Conservation (phyloP, 352 stramenopile species). For the Elongisporangium senticosum region DNA sequence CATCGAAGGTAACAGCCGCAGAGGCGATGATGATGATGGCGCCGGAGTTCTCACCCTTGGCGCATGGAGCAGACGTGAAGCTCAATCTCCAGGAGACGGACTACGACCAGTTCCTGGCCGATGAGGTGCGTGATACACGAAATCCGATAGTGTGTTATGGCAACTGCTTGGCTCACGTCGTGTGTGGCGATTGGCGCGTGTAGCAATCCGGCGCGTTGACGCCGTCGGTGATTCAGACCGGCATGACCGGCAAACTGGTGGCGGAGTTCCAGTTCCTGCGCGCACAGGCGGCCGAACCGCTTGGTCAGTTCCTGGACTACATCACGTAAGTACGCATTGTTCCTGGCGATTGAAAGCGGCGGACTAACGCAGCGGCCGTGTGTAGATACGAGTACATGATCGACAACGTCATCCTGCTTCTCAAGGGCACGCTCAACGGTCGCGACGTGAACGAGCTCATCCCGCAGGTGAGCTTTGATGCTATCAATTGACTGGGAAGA, state of each 20-base stretch:
- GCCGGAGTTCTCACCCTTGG: neutral
- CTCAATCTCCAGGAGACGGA: constrained; percentile 98
- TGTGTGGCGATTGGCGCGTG: constrained; percentile 13
- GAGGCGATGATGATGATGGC: neutral
- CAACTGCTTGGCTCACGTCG: constrained; percentile 15
- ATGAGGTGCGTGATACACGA: constrained; percentile 62
- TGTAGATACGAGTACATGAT: constrained; percentile 99
- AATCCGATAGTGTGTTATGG: neutral
- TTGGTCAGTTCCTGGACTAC: constrained; percentile 97
- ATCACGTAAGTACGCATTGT: constrained; percentile 86
- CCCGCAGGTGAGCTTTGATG: constrained; percentile 47
- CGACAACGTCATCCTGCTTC: constrained; percentile 98
- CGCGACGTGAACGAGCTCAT: constrained; percentile 98
- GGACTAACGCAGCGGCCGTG: neutral
- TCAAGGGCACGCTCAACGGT: constrained; percentile 97
- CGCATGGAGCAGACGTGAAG: constrained; percentile 62
- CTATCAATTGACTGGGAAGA: constrained; percentile 2
- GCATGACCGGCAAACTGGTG: constrained; percentile 88
- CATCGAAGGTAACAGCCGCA: constrained; percentile 65
- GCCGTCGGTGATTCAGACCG: constrained; percentile 74
- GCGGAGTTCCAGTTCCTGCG: constrained; percentile 97
- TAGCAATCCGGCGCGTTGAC: constrained; percentile 64
- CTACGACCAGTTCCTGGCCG: constrained; percentile 94
- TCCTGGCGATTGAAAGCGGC: neutral
- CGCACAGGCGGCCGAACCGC: constrained; percentile 93